Conservation (phyloP, 345 rosid species). For the Euphorbia lathyris region DNA sequence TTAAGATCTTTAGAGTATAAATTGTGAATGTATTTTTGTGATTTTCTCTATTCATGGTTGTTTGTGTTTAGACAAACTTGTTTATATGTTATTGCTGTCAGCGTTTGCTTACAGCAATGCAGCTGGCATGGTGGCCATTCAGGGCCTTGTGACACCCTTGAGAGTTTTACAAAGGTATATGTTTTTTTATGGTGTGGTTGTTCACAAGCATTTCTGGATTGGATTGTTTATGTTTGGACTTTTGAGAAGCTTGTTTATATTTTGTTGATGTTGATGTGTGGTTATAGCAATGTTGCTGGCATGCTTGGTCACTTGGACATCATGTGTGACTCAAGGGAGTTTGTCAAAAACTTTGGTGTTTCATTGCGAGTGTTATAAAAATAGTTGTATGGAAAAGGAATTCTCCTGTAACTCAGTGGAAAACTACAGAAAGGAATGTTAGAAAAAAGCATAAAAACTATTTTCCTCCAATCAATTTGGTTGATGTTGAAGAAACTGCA, state of each 20-base stretch:
- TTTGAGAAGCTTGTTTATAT: background rate
- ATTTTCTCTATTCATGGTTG: background rate
- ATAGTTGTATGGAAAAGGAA: background rate
- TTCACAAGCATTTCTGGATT: background rate
- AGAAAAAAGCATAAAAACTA: background rate
- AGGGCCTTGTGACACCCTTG: background rate
- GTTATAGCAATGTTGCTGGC: background rate
- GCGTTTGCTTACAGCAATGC: constrained; percentile 11
- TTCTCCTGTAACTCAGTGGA: background rate
- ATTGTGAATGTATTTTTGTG: background rate
- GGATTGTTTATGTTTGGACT: background rate
- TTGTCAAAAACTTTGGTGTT: background rate
- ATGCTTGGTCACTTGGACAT: background rate
- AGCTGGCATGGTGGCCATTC: background rate
- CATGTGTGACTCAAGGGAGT: background rate
- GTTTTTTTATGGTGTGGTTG: background rate
- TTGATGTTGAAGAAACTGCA: background rate
- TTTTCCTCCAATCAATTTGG: background rate
- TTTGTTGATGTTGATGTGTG: background rate
- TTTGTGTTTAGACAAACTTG: background rate
- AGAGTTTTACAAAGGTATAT: background rate
- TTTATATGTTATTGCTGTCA: too few relatives aligned
- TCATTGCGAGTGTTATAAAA: background rate
- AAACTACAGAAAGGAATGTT: background rate
- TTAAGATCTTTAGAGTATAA: background rate